These are phyloP conservation scores for Malbranchea zuffiana DNA, from an alignment of 2,329 filamentous ascomycete species.

Conservation along the genomic window DNA sequence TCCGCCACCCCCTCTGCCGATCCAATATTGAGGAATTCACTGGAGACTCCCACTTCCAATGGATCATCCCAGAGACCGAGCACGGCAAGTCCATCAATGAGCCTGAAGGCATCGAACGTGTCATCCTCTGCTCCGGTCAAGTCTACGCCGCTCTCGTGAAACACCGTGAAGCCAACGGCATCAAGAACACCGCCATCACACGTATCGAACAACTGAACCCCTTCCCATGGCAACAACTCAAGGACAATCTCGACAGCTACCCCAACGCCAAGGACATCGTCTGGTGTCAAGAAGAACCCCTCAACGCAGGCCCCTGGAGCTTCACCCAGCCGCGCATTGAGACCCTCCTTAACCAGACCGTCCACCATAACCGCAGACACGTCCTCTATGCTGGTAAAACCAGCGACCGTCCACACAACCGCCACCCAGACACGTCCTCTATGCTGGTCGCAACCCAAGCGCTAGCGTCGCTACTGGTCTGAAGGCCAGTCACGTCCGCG, in stretches of 20 bases:
- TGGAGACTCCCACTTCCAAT: constrained; percentile 84
- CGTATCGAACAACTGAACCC: constrained; percentile 96
- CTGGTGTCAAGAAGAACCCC: constrained; percentile 93
- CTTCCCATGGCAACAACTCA: constrained; percentile 95
- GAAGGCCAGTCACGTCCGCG: constrained; percentile 79
- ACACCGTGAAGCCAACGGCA: constrained; percentile 73
- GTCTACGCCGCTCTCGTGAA: constrained; percentile 86
- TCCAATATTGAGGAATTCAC: constrained; percentile 85
- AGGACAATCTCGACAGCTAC: constrained; percentile 93
- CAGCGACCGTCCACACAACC: no score
- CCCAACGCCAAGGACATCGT: constrained; percentile 96
- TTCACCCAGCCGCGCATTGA: constrained; percentile 97
- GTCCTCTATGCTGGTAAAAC: constrained; percentile 96
- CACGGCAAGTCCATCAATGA: constrained; percentile 68
- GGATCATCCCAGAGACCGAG: constrained; percentile 86
- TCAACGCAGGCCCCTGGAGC: constrained; percentile 94
- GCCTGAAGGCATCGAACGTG: constrained; percentile 80
- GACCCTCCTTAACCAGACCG: constrained; percentile 84
- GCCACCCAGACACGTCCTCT: no score
- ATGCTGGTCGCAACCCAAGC: constrained; percentile 86
- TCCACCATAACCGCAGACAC: constrained; percentile 84
- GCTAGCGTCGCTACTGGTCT: constrained; percentile 88
- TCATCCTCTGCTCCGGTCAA: constrained; percentile 89
- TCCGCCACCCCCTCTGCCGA: constrained; percentile 85
- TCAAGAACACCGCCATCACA: constrained; percentile 86